These are phyloP conservation scores for Penicillium psychrofluorescens DNA, from an alignment of 495 filamentous ascomycete species.

Conservation along the genomic window DNA sequence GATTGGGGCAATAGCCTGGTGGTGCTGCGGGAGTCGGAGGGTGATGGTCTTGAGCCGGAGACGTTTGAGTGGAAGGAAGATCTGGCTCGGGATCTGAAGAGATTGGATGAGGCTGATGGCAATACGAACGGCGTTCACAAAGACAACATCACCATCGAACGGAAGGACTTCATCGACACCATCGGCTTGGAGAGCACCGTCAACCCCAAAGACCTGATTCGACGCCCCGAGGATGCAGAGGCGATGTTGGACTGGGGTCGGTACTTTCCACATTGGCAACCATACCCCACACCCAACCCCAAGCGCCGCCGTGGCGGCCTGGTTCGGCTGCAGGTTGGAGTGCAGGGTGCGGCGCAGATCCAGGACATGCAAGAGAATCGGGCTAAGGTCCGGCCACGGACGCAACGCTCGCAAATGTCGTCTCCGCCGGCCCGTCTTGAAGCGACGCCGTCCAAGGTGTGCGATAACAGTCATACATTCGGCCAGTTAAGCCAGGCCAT, in stretches of 20 bases:
- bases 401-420: not conserved
- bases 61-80: constrained; percentile 13
- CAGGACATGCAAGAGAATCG: not conserved
- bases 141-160: not conserved
- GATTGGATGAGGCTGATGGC: not conserved
- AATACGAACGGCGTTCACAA: not conserved
- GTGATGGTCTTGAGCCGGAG: not conserved
- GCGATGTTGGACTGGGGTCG: constrained; percentile 1
- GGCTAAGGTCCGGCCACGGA: not conserved
- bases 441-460: not conserved
- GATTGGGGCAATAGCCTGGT: constrained; percentile 23
- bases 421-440: not conserved
- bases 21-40: constrained; percentile 3
- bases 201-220: not conserved
- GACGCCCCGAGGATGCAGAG: not conserved
- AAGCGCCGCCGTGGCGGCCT: constrained; percentile 1
- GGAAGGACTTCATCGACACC: constrained; percentile 2
- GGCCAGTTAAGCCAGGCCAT: not conserved
- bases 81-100: not conserved
- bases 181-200: not conserved
- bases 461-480: not conserved
- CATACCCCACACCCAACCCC: not conserved
- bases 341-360: constrained; percentile 6
- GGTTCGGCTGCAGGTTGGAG: constrained; percentile 9
- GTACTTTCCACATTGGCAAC: not conserved